Base-by-base conservation (phyloP, 2,329 filamentous ascomycete species). In the Dactylellina leptospora region DNA sequence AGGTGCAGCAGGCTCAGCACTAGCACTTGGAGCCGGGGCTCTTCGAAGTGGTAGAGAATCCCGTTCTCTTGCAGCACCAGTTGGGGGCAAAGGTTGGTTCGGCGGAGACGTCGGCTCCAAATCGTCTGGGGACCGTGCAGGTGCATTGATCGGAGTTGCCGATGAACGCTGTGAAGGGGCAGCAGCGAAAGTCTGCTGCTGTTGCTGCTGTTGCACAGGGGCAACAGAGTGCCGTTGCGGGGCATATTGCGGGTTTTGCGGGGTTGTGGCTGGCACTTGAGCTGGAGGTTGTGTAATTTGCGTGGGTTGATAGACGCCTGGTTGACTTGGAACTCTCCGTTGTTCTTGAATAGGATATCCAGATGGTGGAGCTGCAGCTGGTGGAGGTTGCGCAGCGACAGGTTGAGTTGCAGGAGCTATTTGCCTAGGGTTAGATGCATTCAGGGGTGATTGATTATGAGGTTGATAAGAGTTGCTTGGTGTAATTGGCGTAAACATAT, bases 391-490 rank as follows among this genome's bases (percentile, higher is more conserved):
- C n/a, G 28, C 38, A 22, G 33, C 28, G 6, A 50, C 28, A 42
- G 48, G 54, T 18, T 66, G 54, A 11, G 61, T 27, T 20, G 58
- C 54, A 13, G 54, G 50, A 20, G 50, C 51, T 38, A 72, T 61
- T 27, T 56, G 61, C 25, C 60, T 60, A 9, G 60, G 38, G 54
- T 68, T 73, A n/a, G 60, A 27, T 23, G 61, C 44, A 58, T 62
- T 64, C 11, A 61, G 25, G 18, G 69, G 69, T 4, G 69, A 73
- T n/a, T 66, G 60, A 28, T 60, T 33, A 40, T 73, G 69, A 48
- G 69, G 69, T 22, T 73, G 69, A 58, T 73, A 73, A 25, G 69
- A 60, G 53, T 68, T 73, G 11, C 69, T 68, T 3, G 69, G 69
- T 33, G 69, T 73, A 40, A 73, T 58, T 9, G 69, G 69, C 3